Evolutionary conservation across 495 filamentous ascomycete genomes (phyloP), one percentile per base, ranked within the genome.

Genomic region (Cryomyces minteri): DNA sequence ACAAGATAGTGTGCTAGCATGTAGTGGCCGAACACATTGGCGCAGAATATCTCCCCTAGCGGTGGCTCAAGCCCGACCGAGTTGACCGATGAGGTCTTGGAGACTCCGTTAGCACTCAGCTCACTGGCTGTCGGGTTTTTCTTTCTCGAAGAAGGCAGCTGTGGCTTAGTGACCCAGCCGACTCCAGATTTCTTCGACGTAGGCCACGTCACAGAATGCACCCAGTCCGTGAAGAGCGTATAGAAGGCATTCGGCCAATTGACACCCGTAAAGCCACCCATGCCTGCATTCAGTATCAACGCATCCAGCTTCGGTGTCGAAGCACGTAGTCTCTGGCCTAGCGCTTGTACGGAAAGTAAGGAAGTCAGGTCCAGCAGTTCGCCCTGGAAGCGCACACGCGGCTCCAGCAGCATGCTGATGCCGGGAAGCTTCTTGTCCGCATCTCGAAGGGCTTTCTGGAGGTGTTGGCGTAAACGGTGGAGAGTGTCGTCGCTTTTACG

Each of bases 1-100:
- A 77, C 65, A 3, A 94, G 68, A 46, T 79, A 78, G 58, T 94
- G 88, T 12, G 73, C 73, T 14, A 98, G 79, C 51, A 95, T 65
- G 58, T 98, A 96, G 62, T 96, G 90, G 0, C 92, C 90, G 56
- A 98, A 94, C 31, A 93, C 72, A 56, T 96, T 96, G 43, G 86
- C 77, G 59, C 78, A 81, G 61, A 95, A 98, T 5, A 95, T 72
- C 43, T 79, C 64, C 4, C 86, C 92, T 0, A 96, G 62, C 1
- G 66, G 62, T 1, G 76, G 73, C 45, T 80, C 74, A 5, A 62
- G 49, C 0, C 10, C 33, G n/a, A 31, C 45, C 33, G 9, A 18
- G 36, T 25, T 67, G 64, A 7, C 53, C 52, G 10, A 51, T 43
- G 10, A 31, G n/a, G 30, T 12, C 9, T 31, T n/a, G 5, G 5